Conservation (phyloP, 768 basidiomycete species). For the Phaffia australis region DNA sequence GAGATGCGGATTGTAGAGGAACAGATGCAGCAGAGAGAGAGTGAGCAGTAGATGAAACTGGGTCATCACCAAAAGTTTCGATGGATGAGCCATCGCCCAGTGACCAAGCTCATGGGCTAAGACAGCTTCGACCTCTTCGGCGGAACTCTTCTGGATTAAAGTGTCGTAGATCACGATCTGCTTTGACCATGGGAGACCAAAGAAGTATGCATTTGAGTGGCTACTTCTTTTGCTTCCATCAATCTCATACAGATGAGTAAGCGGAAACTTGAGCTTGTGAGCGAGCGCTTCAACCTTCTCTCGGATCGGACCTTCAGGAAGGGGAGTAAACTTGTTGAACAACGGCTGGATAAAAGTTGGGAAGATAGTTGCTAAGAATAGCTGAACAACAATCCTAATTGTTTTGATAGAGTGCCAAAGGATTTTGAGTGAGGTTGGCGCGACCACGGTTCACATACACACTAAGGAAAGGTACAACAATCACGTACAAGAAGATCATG, state of each 20-base stretch:
- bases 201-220: conserved; percentile 93
- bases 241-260: conserved; percentile 91
- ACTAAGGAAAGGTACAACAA: not conserved
- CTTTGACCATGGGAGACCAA: conserved; percentile 70
- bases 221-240: conserved; percentile 92
- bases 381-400: conserved; percentile 63
- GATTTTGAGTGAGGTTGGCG: not conserved
- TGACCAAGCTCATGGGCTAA: conserved; percentile 96
- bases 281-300: conserved; percentile 67
- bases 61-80: conserved; percentile 72
- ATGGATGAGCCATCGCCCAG: conserved; percentile 85
- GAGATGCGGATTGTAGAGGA: conserved; percentile 67
- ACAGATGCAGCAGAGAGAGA: conserved; percentile 77
- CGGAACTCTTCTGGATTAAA: conserved; percentile 76
- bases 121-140: conserved; percentile 95
- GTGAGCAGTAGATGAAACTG: conserved; percentile 82
- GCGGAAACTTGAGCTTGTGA: conserved; percentile 72
- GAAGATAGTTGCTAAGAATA: conserved; percentile 53
- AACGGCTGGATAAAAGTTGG: conserved; percentile 70
- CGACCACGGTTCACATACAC: conserved; percentile 4
- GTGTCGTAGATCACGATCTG: conserved; percentile 96
- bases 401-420: not conserved
- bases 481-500: conserved; percentile 76
- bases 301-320: conserved; percentile 65
- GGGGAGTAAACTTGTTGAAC: conserved; percentile 92